These are phyloP conservation scores for Pseudophaeomoniella oleicola DNA, from an alignment of 2,329 filamentous ascomycete genomes.

Conservation along the genomic window DNA sequence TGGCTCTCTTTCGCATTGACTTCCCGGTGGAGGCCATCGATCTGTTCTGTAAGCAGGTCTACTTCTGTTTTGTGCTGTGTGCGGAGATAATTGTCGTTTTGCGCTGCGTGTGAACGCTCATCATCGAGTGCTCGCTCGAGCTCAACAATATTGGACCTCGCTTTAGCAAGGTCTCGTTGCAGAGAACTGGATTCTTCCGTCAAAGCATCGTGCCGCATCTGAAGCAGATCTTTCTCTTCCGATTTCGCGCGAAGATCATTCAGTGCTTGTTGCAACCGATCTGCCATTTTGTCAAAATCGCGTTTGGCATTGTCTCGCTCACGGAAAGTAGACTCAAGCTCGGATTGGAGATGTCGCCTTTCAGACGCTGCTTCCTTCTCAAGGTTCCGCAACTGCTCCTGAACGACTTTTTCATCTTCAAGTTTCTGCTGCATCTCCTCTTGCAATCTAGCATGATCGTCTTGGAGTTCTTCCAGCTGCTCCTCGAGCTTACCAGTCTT, in stretches of 20 bases:
- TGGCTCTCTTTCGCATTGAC: conserved; percentile 56
- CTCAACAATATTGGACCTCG: conserved; percentile 27
- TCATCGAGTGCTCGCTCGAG: conserved; percentile 35
- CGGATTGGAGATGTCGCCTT: conserved; percentile 24
- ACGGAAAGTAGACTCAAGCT: conserved; percentile 25
- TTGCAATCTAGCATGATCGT: conserved; percentile 29
- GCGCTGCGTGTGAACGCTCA: conserved; percentile 42
- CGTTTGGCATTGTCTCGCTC: conserved; percentile 30
- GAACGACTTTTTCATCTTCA: conserved; percentile 22
- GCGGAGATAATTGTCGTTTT: conserved; percentile 46
- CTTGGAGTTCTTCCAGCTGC: conserved; percentile 42
- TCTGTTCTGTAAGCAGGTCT: conserved; percentile 38
- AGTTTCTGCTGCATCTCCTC: conserved; percentile 28
- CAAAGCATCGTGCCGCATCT: conserved; percentile 53
- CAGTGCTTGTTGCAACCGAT: conserved; percentile 32
- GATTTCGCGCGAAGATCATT: conserved; percentile 44
- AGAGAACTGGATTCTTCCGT: conserved; percentile 51
- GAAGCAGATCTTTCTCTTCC: conserved; percentile 53
- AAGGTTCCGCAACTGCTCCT: conserved; percentile 25
- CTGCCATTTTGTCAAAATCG: conserved; percentile 24
- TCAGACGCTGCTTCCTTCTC: conserved; percentile 23
- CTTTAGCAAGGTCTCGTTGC: conserved; percentile 45
- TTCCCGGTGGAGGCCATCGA: conserved; percentile 48
- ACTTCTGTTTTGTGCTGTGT: conserved; percentile 40
- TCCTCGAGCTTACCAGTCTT: conserved; percentile 51